phyloP scores from a whole-genome alignment of 257 asterid species.

The Solanum clarkiae region DNA sequence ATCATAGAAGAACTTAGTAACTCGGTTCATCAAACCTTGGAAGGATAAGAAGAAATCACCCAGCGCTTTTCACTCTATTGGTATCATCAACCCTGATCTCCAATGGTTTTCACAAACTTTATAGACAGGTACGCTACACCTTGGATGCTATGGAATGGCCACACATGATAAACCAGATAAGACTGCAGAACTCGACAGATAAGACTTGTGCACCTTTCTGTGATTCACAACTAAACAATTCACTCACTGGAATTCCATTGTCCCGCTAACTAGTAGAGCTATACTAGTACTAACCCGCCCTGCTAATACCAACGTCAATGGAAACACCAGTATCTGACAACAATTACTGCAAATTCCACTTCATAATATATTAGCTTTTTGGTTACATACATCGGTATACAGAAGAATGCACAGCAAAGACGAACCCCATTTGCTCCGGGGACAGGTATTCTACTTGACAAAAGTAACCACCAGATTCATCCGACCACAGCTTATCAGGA shows the following conservation, averaged over 20 bases:
- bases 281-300: background rate
- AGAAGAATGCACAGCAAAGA: background rate
- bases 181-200: background rate
- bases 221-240: background rate
- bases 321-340: background rate
- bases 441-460: background rate
- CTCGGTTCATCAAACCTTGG: background rate
- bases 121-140: background rate
- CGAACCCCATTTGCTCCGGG: background rate
- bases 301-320: background rate
- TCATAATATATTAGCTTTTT: background rate
- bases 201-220: background rate
- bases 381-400: background rate
- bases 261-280: background rate
- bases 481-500: background rate
- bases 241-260: background rate
- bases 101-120: background rate
- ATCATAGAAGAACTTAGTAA: background rate
- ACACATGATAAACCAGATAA: background rate
- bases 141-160: background rate
- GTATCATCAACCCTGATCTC: background rate
- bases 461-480: background rate
- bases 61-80: background rate
- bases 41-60: background rate
- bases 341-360: background rate